Evolutionary conservation across 805 yeast species (phyloP).

Genomic region (Yarrowia yakushimensis): DNA sequence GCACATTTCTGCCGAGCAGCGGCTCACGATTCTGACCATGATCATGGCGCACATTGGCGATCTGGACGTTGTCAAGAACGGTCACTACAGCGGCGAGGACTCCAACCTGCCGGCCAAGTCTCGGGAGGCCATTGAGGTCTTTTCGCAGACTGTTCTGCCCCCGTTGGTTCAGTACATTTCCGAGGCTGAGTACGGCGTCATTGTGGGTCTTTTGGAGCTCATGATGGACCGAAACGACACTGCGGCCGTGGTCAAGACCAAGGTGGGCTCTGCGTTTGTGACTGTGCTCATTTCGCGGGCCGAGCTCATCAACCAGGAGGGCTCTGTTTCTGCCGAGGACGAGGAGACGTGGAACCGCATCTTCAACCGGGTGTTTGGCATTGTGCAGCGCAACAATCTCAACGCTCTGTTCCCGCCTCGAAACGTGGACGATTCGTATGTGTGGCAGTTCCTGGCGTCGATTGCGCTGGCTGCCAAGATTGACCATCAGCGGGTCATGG

Average conservation of each 20-base stretch:
- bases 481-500: constrained; percentile 83
- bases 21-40: constrained; percentile 69
- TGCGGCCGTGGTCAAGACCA: constrained; percentile 51
- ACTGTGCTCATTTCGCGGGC: constrained; percentile 91
- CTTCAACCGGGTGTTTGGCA: constrained; percentile 76
- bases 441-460: constrained; percentile 96
- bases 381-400: constrained; percentile 67
- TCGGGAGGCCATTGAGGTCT: constrained; percentile 63
- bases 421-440: constrained; percentile 66
- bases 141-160: constrained; percentile 77
- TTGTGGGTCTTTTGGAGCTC: constrained; percentile 68
- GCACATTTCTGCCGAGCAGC: constrained; percentile 71
- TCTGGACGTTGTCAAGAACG: constrained; percentile 70
- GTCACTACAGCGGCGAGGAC: constrained; percentile 55
- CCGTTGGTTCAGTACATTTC: constrained; percentile 79
- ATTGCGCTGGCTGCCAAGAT: constrained; percentile 87
- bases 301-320: constrained; percentile 86
- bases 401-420: constrained; percentile 76
- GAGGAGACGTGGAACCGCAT: constrained; percentile 70
- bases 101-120: constrained; percentile 49
- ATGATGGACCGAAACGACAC: constrained; percentile 69
- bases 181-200: constrained; percentile 74
- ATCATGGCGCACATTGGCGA: constrained; percentile 77
- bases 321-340: constrained; percentile 45
- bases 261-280: constrained; percentile 79